Evolutionary conservation across 495 filamentous ascomycete species (phyloP).

Genomic region (Podospora pseudoanserina): DNA sequence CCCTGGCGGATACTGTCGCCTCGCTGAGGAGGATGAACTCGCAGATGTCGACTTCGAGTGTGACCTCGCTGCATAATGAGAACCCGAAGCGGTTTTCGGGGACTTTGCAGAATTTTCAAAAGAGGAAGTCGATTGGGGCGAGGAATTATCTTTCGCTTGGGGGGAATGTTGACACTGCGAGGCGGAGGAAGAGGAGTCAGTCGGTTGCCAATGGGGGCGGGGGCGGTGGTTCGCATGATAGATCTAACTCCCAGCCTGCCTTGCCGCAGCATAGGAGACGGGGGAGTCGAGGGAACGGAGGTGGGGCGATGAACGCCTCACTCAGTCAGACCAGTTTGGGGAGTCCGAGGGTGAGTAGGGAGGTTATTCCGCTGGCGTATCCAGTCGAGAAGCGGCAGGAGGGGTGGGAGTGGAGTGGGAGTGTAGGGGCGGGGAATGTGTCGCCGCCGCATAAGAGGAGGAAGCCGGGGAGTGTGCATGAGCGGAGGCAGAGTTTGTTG

Average conservation of each 20-base stretch:
- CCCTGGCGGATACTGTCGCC: not conserved
- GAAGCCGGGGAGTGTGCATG: constrained; percentile 8
- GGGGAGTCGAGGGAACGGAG: not conserved
- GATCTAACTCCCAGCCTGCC: not conserved
- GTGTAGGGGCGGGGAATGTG: not conserved
- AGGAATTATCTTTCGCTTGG: constrained; percentile 2
- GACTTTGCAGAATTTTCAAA: not conserved
- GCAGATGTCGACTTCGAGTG: constrained; percentile 18
- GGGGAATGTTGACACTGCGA: not conserved
- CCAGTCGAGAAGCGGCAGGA: not conserved
- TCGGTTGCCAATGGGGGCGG: not conserved
- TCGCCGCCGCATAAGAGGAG: constrained; percentile 10
- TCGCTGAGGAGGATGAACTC: constrained; percentile 30
- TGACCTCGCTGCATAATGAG: constrained; percentile 1
- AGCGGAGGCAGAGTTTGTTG: constrained; percentile 7
- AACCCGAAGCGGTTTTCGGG: constrained; percentile 8
- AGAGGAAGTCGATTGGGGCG: not conserved
- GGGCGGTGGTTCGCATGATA: not conserved
- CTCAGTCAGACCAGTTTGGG: not conserved
- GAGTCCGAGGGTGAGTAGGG: not conserved
- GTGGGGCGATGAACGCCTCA: not conserved
- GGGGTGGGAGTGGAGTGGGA: constrained; percentile 1
- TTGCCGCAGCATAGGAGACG: not conserved
- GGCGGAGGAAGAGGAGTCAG: constrained; percentile 15
- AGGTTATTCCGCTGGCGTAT: constrained; percentile 2